Base-by-base conservation (phyloP, 345 rosid genomes). In the Linum tenue region DNA sequence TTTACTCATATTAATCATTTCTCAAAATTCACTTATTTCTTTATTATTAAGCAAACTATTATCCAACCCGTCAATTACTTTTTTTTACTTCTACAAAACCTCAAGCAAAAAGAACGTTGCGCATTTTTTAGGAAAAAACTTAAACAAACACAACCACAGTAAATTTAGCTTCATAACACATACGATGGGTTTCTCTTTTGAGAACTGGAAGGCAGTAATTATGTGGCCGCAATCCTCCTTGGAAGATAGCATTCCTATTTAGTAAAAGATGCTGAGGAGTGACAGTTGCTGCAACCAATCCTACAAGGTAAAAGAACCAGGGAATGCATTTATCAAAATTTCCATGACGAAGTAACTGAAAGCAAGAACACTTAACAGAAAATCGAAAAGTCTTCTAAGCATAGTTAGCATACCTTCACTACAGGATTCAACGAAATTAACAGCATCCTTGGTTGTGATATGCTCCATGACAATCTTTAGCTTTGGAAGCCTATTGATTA, bases 201-300 rank as follows among this genome's bases (percentile, higher is more conserved):
- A 94, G 95, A 51, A 94, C 86, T 2, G 96, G 96, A 75, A 94
- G 97, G 69, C 99, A 94, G 78, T 90, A 94, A 68, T 74, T 88
- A 78, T 90, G 97, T 0, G 99, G 97, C 69, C 82, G 97, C 72
- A 90, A 63, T 78, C 97, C 99, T 67, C 99, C 96, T 79, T 88
- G 88, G 81, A 94, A 94, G 40, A 94, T 76, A 57, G 96, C 90
- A 64, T 90, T 90, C 65, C 99, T 82, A 63, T 88, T 94, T 60
- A 90, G 95, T 72, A 94, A 82, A 71, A 90, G 92, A 78, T 94
- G 99, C 60, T 90, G 99, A 22, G 97, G 99, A 17, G 96, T 88
- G 68, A 94, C 96, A 60, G 97, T 94, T 63, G 96, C 99, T 17
- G 92, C 95, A 39, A 90, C 81, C 71, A 3, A 71, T 31, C 95